Conservation (phyloP, 148 eudicot species). For the Arctostaphylos glauca region DNA sequence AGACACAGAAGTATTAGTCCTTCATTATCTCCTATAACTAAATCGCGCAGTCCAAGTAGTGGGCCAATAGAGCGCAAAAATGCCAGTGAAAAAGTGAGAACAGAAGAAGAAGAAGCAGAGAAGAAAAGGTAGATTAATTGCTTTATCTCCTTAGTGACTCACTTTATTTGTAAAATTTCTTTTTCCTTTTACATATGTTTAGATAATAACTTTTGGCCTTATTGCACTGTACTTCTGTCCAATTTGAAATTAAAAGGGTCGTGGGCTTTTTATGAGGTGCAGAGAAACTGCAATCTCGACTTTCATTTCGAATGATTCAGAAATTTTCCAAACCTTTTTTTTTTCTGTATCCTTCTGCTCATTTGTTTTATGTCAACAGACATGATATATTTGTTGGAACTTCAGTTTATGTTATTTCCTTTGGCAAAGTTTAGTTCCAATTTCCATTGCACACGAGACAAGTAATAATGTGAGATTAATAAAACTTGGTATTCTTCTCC, state of each 20-base stretch:
- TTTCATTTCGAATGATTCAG: not conserved
- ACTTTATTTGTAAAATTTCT: conserved; percentile 4
- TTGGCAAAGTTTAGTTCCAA: not conserved
- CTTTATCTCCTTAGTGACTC: conserved; percentile 1
- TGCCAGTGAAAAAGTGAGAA: conserved; percentile 66
- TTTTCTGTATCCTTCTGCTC: not conserved
- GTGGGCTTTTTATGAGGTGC: not conserved
- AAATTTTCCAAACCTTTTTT: not conserved
- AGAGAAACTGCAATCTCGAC: not conserved
- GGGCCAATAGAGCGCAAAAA: conserved; percentile 59
- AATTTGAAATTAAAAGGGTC: not conserved
- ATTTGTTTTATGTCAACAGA: not conserved
- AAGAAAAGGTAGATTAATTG: conserved; percentile 65
- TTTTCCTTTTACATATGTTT: conserved; percentile 7
- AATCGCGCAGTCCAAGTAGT: conserved; percentile 54
- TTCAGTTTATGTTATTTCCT: not conserved
- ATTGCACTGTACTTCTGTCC: not conserved
- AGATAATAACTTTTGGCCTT: not conserved
- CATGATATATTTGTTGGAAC: not conserved
- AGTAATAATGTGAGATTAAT: not conserved
- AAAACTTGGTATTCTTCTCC: not conserved
- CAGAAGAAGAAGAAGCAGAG: conserved; percentile 79
- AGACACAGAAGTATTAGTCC: conserved; percentile 40
- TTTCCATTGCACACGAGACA: no score
- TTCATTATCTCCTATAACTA: conserved; percentile 45